phyloP scores from a whole-genome alignment of 2,329 filamentous ascomycete genomes.

The Mycosphaerella arachidis region DNA sequence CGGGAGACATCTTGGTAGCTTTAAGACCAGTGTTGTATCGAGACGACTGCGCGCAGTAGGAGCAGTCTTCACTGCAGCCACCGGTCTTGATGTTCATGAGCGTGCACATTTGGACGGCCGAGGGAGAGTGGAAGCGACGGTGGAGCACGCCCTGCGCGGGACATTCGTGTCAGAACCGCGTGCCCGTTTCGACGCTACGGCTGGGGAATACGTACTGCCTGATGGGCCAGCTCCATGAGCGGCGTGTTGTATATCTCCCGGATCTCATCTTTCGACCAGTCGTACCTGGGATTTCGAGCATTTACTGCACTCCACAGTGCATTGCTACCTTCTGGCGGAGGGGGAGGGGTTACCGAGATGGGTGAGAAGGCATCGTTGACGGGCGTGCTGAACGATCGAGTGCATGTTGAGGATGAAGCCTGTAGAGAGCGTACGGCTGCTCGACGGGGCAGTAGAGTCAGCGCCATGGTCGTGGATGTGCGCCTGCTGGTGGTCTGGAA shows the following conservation, averaged over 20 bases:
- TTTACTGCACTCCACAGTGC: constrained; percentile 51
- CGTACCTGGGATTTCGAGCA: constrained; percentile 59
- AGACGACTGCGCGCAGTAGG: constrained; percentile 86
- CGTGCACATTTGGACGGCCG: constrained; percentile 85
- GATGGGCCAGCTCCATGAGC: constrained; percentile 62
- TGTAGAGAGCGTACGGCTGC: constrained; percentile 20
- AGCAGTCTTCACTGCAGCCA: constrained; percentile 87
- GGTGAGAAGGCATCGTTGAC: constrained; percentile 33
- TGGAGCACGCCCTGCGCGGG: constrained; percentile 65
- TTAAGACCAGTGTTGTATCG: constrained; percentile 73
- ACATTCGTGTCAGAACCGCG: constrained; percentile 2
- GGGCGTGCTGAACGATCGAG: constrained; percentile 33
- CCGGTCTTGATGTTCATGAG: constrained; percentile 97
- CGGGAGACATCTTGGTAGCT: constrained; percentile 72
- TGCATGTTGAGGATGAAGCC: constrained; percentile 5
- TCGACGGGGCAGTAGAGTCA: constrained; percentile 23
- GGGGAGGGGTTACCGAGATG: constrained; percentile 23
- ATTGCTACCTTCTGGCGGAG: constrained; percentile 24
- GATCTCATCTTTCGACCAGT: constrained; percentile 81
- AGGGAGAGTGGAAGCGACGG: constrained; percentile 77
- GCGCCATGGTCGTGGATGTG: constrained; percentile 21
- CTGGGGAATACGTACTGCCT: constrained; percentile 24
- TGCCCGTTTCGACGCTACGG: not conserved
- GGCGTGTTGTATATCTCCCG: constrained; percentile 76
- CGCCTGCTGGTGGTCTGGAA: not conserved